A percentile compares a stretch with the other conserved stretches of the same genome.
phyloP scores from a whole-genome alignment of 1,284 basidiomycete genomes.

The Flammula alnicola region DNA sequence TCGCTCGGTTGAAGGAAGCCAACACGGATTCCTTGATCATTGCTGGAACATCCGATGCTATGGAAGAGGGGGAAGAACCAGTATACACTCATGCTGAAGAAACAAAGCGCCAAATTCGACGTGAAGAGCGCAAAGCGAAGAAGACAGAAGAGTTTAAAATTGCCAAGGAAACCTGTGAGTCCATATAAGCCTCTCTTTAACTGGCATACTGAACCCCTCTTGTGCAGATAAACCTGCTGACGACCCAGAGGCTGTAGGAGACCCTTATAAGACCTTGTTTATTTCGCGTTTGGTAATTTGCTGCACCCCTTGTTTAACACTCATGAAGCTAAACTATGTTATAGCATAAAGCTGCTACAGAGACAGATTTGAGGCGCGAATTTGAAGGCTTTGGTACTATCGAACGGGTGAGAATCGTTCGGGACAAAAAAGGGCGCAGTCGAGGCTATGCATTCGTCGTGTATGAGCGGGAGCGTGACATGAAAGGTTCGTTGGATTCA shows the following conservation, averaged over 20 bases:
- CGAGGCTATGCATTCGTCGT: constrained; percentile 97
- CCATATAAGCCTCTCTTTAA: background rate
- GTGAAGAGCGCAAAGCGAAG: constrained; percentile 82
- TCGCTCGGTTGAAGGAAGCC: constrained; percentile 77
- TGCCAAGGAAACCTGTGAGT: constrained; percentile 84
- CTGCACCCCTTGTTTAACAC: background rate
- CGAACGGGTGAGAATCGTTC: constrained; percentile 89
- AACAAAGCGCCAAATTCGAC: constrained; percentile 74
- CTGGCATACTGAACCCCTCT: constrained; percentile 8
- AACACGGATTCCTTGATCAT: constrained; percentile 70
- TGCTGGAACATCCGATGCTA: constrained; percentile 58
- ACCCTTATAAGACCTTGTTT: constrained; percentile 99
- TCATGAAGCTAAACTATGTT: constrained; percentile 12
- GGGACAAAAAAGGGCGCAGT: constrained; percentile 86
- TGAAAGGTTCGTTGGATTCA: constrained; percentile 81
- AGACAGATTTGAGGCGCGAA: constrained; percentile 90
- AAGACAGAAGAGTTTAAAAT: constrained; percentile 80
- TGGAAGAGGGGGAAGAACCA: constrained; percentile 84
- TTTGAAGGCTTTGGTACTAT: constrained; percentile 97
- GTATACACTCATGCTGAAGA: constrained; percentile 79
- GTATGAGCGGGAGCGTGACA: constrained; percentile 97
- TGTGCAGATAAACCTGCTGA: constrained; percentile 85
- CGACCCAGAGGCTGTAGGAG: constrained; percentile 92
- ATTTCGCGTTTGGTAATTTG: constrained; percentile 82
- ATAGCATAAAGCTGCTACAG: constrained; percentile 87